Base-by-base conservation (phyloP, 1,284 basidiomycete genomes). In the Cystobasidium pallidum region DNA sequence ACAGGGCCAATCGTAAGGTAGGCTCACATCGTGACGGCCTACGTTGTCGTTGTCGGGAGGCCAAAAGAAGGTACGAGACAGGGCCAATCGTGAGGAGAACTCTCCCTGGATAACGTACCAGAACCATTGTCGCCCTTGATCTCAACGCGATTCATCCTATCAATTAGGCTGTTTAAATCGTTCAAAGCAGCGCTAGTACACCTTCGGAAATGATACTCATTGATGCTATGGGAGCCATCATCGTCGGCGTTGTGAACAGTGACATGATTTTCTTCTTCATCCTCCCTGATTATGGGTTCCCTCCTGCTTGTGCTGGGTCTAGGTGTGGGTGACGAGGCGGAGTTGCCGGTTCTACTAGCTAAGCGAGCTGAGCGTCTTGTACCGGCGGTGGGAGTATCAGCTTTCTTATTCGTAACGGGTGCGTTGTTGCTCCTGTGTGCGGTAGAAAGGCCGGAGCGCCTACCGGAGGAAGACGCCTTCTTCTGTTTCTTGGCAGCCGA, bases 121-220 rank as follows among this genome's bases (percentile, higher is more conserved):
- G 58, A 61, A 41, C 39, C 58, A 43, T 36, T 39, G n/a, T 61
- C 58, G n/a, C 58, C 45, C 58, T 61, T 61, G n/a, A 61, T 61
- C 6, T 61, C 58, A 43, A 61, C 43, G 4, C 26, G n/a, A 26
- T 43, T 43, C 58, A 61, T 61, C 24, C 34, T 41, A 45, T 61
- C 58, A 43, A 39, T 21, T 28, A 61, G 30, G 28, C 21, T 61
- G 28, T 61, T 61, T 24, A 61, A 45, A 36, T 43, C 58, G 26
- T 61, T 39, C 15, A 39, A 61, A 28, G 58, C 34, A 24, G 58
- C 58, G 21, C 58, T 30, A 41, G 41, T 41, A 21, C 39, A 41
- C 45, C 58, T 43, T 61, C 58, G 8, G 0, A 61, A 21, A 43
- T 43, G 34, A 13, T 61, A 41, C 2, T 61, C 36, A 21, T 43